These are phyloP conservation scores for Populus hybrid DNA, from an alignment of 441 rosid genomes.

Conservation along the genomic window DNA sequence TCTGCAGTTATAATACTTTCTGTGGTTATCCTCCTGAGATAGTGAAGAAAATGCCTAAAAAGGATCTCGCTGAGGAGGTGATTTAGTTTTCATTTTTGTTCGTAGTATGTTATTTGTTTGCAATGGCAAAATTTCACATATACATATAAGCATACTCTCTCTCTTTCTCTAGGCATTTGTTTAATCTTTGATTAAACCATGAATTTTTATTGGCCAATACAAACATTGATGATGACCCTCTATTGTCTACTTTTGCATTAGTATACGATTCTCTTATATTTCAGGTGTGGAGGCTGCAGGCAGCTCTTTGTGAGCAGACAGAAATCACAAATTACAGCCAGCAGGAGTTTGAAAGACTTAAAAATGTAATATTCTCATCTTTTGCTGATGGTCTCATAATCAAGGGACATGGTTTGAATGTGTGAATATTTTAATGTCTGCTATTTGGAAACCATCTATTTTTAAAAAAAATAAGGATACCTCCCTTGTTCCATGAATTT, in stretches of 20 bases:
- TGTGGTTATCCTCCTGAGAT: slow-evolving; percentile 92
- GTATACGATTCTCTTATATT: background rate
- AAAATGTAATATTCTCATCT: slow-evolving; percentile 53
- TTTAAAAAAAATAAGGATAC: background rate
- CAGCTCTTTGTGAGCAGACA: slow-evolving; percentile 94
- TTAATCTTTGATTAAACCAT: background rate
- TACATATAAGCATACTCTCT: background rate
- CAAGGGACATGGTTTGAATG: slow-evolving; percentile 6
- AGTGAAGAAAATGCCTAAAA: slow-evolving; percentile 94
- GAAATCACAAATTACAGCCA: slow-evolving; percentile 87
- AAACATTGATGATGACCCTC: background rate
- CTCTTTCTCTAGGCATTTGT: background rate
- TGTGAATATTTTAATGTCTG: background rate
- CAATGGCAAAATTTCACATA: background rate
- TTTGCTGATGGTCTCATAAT: background rate
- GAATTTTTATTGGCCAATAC: background rate
- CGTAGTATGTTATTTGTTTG: slow-evolving; percentile 9
- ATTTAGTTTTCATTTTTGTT: slow-evolving; percentile 17
- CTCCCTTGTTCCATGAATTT: slow-evolving; percentile 2
- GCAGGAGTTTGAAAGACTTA: slow-evolving; percentile 92
- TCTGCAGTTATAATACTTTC: slow-evolving; percentile 84
- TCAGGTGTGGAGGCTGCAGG: slow-evolving; percentile 98
- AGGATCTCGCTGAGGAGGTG: slow-evolving; percentile 96
- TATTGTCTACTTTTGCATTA: background rate
- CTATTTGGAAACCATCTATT: background rate